Evolutionary conservation across 306 rosid species (phyloP).

Genomic region (Morella rubra): DNA sequence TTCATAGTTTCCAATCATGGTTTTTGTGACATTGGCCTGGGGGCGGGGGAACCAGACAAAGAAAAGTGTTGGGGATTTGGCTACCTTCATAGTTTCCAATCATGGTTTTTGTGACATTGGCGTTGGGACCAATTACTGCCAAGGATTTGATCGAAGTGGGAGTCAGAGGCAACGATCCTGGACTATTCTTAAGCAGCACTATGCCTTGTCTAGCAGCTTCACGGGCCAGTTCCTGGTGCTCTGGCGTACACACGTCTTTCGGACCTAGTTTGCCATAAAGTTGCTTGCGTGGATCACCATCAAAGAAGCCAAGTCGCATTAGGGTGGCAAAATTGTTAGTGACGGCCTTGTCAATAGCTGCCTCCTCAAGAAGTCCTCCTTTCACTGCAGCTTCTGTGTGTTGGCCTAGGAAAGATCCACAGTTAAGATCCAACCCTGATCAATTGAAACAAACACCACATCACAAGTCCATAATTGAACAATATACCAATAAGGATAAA

Average conservation of each 20-base stretch:
- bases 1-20: too few relatives aligned
- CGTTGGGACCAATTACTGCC: slow-evolving; percentile 95
- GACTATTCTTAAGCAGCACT: slow-evolving; percentile 79
- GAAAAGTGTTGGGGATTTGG: background rate
- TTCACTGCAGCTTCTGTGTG: slow-evolving; percentile 82
- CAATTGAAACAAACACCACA: background rate
- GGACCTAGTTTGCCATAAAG: slow-evolving; percentile 85
- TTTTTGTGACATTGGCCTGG: too few relatives aligned
- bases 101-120: slow-evolving; percentile 86
- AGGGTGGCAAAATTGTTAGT: slow-evolving; percentile 79
- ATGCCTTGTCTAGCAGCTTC: slow-evolving; percentile 97
- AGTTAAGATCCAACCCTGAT: slow-evolving; percentile 84
- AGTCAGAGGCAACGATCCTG: slow-evolving; percentile 66
- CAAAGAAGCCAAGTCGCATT: slow-evolving; percentile 92
- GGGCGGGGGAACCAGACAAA: too few relatives aligned
- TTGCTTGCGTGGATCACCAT: slow-evolving; percentile 84
- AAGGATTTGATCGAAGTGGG: slow-evolving; percentile 65
- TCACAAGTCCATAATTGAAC: background rate
- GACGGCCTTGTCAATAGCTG: slow-evolving; percentile 68
- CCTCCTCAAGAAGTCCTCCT: slow-evolving; percentile 70
- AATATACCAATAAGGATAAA: background rate
- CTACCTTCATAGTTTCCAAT: slow-evolving; percentile 91
- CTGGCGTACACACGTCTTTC: slow-evolving; percentile 83
- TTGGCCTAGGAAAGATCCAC: slow-evolving; percentile 68
- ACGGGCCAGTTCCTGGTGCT: slow-evolving; percentile 69